Conservation (phyloP, 2,329 filamentous ascomycete genomes). For the Fusarium caatingaense region DNA sequence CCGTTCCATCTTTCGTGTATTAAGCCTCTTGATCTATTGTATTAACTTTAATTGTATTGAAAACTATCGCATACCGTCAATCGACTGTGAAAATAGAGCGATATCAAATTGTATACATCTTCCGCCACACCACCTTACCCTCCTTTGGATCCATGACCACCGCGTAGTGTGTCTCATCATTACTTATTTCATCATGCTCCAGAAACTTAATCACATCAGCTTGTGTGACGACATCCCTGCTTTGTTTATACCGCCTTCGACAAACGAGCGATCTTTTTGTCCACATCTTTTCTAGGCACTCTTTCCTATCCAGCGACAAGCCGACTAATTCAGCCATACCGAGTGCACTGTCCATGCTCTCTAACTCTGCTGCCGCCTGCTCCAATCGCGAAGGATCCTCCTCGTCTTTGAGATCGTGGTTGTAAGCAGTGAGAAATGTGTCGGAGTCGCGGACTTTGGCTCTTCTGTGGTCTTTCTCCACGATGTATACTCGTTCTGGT, state of each 20-base stretch:
- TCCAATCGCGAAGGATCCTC: constrained; percentile 22
- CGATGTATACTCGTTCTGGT: constrained; percentile 36
- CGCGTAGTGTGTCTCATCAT: constrained; percentile 50
- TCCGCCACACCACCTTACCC: constrained; percentile 50
- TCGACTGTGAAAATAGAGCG: not conserved
- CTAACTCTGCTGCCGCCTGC: constrained; percentile 13
- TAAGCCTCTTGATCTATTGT: too few species aligned
- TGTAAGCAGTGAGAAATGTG: constrained; percentile 44
- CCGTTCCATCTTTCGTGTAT: too few species aligned
- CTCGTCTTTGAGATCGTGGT: constrained; percentile 47
- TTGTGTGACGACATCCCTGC: constrained; percentile 14
- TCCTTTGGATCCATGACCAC: constrained; percentile 60
- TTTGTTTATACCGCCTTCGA: not conserved
- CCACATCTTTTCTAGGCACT: constrained; percentile 39
- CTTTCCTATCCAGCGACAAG: constrained; percentile 42
- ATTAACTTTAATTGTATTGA: too few species aligned
- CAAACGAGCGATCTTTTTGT: not conserved
- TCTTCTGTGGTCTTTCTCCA: constrained; percentile 46
- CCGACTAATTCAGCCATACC: constrained; percentile 44
- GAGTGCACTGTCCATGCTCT: not conserved
- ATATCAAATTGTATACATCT: not conserved
- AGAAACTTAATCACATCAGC: constrained; percentile 45
- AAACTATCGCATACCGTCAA: too few species aligned
- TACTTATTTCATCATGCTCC: constrained; percentile 42
- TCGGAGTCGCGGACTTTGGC: constrained; percentile 36